Percentiles rank a stretch among this genome's conserved stretches.
Evolutionary conservation across 192 early-diverging fungal genomes (phyloP).

Genomic region (Podochytrium sp.): DNA sequence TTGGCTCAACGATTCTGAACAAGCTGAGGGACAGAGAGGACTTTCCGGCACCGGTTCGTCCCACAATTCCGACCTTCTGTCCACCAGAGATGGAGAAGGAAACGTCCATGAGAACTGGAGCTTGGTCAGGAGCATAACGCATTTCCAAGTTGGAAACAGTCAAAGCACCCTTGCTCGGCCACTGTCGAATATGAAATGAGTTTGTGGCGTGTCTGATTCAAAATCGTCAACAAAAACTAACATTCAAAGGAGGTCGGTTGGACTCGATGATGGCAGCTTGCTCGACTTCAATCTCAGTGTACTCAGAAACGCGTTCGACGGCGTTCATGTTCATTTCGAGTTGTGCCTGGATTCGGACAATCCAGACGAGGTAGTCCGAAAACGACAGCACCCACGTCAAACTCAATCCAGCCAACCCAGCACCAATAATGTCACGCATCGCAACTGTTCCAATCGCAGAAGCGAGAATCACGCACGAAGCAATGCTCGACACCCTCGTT

Average conservation of each 20-base stretch:
- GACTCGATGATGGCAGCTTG: constrained; percentile 61
- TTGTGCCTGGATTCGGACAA: constrained; percentile 57
- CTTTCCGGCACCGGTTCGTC: constrained; percentile 81
- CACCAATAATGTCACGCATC: constrained; percentile 64
- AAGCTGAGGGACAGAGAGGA: constrained; percentile 71
- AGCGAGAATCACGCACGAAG: constrained; percentile 68
- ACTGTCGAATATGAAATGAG: constrained; percentile 7
- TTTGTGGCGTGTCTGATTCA: no score
- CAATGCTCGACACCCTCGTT: constrained; percentile 71
- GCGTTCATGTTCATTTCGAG: constrained; percentile 58
- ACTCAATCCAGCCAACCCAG: constrained; percentile 85
- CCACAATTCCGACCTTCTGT: constrained; percentile 50
- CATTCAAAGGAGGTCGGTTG: constrained; percentile 32
- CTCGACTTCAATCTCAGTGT: constrained; percentile 82
- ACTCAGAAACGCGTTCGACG: constrained; percentile 88
- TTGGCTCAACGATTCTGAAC: constrained; percentile 70
- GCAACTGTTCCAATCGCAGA: constrained; percentile 38
- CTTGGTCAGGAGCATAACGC: constrained; percentile 74
- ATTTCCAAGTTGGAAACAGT: constrained; percentile 67
- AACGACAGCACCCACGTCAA: constrained; percentile 86
- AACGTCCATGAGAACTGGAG: constrained; percentile 69
- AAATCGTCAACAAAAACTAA: constrained; percentile 14
- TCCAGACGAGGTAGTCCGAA: constrained; percentile 72
- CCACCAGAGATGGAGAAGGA: constrained; percentile 69
- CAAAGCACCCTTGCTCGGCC: constrained; percentile 76